These are phyloP conservation scores for Saturnispora halmiae DNA, from an alignment of 805 yeast species.

Conservation along the genomic window DNA sequence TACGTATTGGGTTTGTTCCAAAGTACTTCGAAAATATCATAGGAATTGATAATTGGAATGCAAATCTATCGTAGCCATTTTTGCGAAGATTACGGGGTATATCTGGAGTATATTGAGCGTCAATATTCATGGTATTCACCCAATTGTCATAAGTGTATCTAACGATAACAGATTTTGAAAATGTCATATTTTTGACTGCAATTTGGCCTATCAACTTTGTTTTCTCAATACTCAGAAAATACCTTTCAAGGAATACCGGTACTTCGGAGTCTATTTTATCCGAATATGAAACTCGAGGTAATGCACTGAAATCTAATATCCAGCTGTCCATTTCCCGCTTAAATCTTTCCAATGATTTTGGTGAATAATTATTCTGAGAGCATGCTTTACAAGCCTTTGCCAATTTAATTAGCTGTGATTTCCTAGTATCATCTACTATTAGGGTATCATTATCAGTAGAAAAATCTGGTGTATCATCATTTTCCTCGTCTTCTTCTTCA, in stretches of 20 bases:
- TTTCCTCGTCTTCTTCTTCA: slow-evolving; percentile 19
- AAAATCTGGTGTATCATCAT: slow-evolving; percentile 22
- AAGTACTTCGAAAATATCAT: slow-evolving; percentile 28
- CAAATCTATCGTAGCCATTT: slow-evolving; percentile 60
- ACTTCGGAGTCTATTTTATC: slow-evolving; percentile 34
- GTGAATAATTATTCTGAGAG: slow-evolving; percentile 11
- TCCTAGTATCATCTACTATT: slow-evolving; percentile 7
- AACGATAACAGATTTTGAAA: slow-evolving; percentile 55
- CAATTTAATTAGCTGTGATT: slow-evolving; percentile 11
- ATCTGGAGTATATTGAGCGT: slow-evolving; percentile 52
- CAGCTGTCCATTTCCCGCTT: slow-evolving; percentile 29
- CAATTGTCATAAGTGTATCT: slow-evolving; percentile 74
- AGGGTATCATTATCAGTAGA: slow-evolving; percentile 12
- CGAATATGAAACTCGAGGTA: slow-evolving; percentile 37
- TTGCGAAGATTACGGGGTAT: slow-evolving; percentile 39
- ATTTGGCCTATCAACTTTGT: slow-evolving; percentile 59
- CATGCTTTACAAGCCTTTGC: slow-evolving; percentile 16
- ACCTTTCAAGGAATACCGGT: slow-evolving; percentile 55
- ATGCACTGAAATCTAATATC: slow-evolving; percentile 35
- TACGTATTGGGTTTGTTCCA: slow-evolving; percentile 19
- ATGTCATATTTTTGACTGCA: slow-evolving; percentile 69
- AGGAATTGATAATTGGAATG: slow-evolving; percentile 50
- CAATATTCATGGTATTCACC: slow-evolving; percentile 64
- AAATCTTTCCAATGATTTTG: slow-evolving; percentile 17
- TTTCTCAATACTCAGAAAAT: slow-evolving; percentile 51